Conservation (phyloP, 2,329 filamentous ascomycete species). For the Claviceps sp. region DNA sequence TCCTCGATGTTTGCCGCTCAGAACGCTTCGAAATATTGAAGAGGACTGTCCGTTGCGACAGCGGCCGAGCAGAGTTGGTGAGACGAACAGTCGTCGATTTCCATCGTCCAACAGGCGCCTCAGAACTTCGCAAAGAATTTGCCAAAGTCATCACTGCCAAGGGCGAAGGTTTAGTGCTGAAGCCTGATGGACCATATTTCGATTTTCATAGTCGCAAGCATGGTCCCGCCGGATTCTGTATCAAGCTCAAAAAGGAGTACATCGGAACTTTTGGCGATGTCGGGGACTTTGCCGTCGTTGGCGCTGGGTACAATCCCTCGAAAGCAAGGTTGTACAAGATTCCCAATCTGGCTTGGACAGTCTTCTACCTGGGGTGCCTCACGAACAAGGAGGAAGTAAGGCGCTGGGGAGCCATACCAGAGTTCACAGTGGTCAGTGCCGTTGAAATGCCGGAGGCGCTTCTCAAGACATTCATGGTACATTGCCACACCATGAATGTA, state of each 20-base stretch:
- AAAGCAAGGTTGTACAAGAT: slow-evolving; percentile 44
- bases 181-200: slow-evolving; percentile 70
- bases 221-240: slow-evolving; percentile 38
- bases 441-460: slow-evolving; percentile 41
- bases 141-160: slow-evolving; percentile 49
- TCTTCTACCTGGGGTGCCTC: slow-evolving; percentile 69
- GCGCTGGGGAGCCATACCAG: slow-evolving; percentile 36
- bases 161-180: slow-evolving; percentile 71
- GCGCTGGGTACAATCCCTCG: slow-evolving; percentile 55
- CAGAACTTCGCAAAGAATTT: slow-evolving; percentile 49
- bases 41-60: slow-evolving; percentile 33
- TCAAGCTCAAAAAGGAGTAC: slow-evolving; percentile 86
- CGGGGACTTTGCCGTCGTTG: slow-evolving; percentile 70
- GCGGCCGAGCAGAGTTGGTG: slow-evolving; percentile 54
- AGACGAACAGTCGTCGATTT: slow-evolving; percentile 58
- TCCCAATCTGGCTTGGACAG: slow-evolving; percentile 54
- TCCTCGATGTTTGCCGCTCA: slow-evolving; percentile 39
- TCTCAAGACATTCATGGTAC: slow-evolving; percentile 35
- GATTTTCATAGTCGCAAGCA: slow-evolving; percentile 27
- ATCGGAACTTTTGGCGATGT: slow-evolving; percentile 64
- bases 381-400: slow-evolving; percentile 49
- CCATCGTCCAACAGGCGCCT: slow-evolving; percentile 32
- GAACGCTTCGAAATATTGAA: slow-evolving; percentile 48
- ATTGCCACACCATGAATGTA: slow-evolving; percentile 31
- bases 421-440: slow-evolving; percentile 53